These are phyloP conservation scores for Thermochaetoides dissita DNA, from an alignment of 2,329 filamentous ascomycete genomes.

Conservation along the genomic window DNA sequence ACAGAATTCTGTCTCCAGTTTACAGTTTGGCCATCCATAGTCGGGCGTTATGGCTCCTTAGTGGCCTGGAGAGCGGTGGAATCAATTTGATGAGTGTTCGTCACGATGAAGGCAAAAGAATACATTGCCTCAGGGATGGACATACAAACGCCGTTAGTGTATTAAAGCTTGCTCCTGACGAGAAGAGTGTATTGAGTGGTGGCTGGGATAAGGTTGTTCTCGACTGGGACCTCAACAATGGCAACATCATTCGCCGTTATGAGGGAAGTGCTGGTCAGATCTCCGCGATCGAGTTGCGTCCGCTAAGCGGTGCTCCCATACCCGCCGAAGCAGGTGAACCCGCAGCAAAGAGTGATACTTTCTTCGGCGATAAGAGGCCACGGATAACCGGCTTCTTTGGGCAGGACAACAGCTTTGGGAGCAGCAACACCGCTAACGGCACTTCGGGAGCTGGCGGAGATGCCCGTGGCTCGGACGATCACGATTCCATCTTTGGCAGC, in stretches of 20 bases:
- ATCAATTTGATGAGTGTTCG: slow-evolving; percentile 90
- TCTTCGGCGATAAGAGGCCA: slow-evolving; percentile 53
- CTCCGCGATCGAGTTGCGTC: slow-evolving; percentile 73
- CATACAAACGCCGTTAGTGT: slow-evolving; percentile 90
- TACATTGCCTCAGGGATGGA: slow-evolving; percentile 51
- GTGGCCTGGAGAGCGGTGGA: slow-evolving; percentile 74
- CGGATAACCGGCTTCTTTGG: slow-evolving; percentile 38
- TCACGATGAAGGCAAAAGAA: slow-evolving; percentile 86
- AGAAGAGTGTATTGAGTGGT: slow-evolving; percentile 75
- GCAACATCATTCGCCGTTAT: slow-evolving; percentile 61
- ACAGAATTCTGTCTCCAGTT: slow-evolving; percentile 65
- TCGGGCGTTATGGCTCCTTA: slow-evolving; percentile 79
- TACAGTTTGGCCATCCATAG: slow-evolving; percentile 89
- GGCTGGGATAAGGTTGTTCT: slow-evolving; percentile 93
- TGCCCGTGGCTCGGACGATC: slow-evolving; percentile 41
- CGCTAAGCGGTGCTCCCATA: slow-evolving; percentile 59
- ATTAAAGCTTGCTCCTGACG: slow-evolving; percentile 66
- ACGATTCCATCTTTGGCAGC: slow-evolving; percentile 72
- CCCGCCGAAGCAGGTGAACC: slow-evolving; percentile 57
- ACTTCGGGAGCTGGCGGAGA: slow-evolving; percentile 16
- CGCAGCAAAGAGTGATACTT: slow-evolving; percentile 47
- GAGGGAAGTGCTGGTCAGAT: slow-evolving; percentile 70
- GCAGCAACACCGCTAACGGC: slow-evolving; percentile 18
- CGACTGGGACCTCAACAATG: slow-evolving; percentile 90
- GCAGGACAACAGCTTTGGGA: slow-evolving; percentile 20